These are phyloP conservation scores for Stagonosporopsis tanaceti DNA, from an alignment of 2,329 filamentous ascomycete genomes.

Conservation along the genomic window DNA sequence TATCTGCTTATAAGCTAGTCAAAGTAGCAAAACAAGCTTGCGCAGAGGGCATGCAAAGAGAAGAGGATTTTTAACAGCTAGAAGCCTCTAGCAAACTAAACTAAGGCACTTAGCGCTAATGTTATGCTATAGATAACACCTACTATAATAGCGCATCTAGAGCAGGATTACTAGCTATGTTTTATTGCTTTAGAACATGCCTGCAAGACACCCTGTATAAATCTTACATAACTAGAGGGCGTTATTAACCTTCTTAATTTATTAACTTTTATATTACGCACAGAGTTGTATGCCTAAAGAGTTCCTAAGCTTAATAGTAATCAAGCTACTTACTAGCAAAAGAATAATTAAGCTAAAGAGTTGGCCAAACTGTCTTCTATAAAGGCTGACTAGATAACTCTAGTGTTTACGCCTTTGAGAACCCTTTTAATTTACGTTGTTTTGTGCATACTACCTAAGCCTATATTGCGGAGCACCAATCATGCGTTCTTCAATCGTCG, in stretches of 20 bases:
- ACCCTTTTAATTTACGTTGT: not conserved
- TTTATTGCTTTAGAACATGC: no score
- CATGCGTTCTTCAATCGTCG: not conserved
- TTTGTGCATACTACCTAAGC: not conserved
- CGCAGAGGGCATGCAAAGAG: no score
- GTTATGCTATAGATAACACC: no score
- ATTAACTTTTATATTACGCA: not conserved
- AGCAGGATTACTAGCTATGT: no score
- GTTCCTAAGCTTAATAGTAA: not conserved
- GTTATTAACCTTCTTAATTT: not conserved
- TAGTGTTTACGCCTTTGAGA: not conserved
- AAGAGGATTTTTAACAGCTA: no score
- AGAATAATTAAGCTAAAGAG: not conserved
- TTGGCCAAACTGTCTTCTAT: not conserved
- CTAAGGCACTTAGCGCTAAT: no score
- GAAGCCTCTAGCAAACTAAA: no score
- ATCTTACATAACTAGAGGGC: not conserved
- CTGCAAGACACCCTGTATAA: not conserved
- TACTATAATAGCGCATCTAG: no score
- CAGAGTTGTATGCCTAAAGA: not conserved
- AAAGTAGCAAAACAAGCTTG: no score
- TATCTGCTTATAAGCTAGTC: no score
- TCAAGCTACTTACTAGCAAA: not conserved
- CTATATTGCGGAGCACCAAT: not conserved
- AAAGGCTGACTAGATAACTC: not conserved